Evolutionary conservation across 2,329 filamentous ascomycete genomes (phyloP), one percentile per base, ranked within the genome.

Genomic region (Colletotrichum graminicola): DNA sequence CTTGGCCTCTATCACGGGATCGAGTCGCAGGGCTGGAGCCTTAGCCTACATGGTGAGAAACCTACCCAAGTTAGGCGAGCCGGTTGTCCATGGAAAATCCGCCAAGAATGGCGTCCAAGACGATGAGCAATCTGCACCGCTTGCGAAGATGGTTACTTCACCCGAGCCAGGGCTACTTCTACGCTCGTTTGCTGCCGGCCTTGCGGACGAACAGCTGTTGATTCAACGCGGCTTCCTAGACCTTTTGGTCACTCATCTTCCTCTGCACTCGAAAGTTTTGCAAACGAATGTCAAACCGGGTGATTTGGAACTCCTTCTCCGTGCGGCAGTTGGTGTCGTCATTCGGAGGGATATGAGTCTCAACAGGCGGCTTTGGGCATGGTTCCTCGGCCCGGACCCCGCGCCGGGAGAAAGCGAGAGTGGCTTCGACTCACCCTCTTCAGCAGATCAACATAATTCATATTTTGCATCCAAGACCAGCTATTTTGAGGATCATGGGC

Each of bases 181-280:
- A 62, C 91, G 96, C 70, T 97, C 94, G 79, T 98, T 99, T 81
- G 93, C 94, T 62, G 94, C 95, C 29, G 97, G 96, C 1, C 87
- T 99, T 18, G 88, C 87, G 0, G 97, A 99, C 78, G 90, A 95
- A 43, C 95, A 99, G 78, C 83, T 97, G 26, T 88, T 99, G 47
- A 95, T 98, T 36, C 97, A 99, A 79, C 90, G 96, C 73, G 96
- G 96, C 11, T 99, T 97, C 78, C 87, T 99, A 49, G 97, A 99
- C 80, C 82, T 99, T 39, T 87, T 99, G 21, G 95, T 98, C 12
- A 94, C 93, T 0, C 93, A 98, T 79, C 84, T 99, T 23, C 95
- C 97, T 5, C 84, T 99, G 8, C 90, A 95, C 77, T 95, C 95
- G 2, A 86, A 89, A 21, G 91, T 98, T 2, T 82, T 99, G 11